Conservation (phyloP, 768 basidiomycete species). For the Cubamyces lactineus region DNA sequence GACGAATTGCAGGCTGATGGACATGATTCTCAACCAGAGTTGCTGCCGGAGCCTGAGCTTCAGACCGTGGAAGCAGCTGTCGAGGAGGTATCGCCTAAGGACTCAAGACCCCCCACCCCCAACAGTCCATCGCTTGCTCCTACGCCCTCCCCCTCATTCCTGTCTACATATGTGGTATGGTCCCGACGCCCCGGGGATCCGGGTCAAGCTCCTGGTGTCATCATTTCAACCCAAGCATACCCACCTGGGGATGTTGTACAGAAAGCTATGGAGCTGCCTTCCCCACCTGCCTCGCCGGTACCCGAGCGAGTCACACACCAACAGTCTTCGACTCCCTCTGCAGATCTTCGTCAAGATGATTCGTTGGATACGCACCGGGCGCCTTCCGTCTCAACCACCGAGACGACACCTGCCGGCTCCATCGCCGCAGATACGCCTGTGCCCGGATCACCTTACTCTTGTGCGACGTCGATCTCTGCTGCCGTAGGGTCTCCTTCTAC, state of each 20-base stretch:
- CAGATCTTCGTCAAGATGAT: not conserved
- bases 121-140: slow-evolving; percentile 15
- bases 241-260: slow-evolving; percentile 64
- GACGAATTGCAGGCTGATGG: too few relatives aligned
- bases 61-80: not conserved
- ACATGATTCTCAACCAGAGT: not conserved
- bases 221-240: slow-evolving; percentile 65
- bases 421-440: slow-evolving; percentile 51
- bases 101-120: slow-evolving; percentile 7
- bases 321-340: not conserved
- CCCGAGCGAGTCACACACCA: slow-evolving; percentile 14
- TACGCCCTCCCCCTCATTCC: slow-evolving; percentile 12
- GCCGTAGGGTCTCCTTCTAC: slow-evolving; percentile 20
- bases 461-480: slow-evolving; percentile 59
- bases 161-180: slow-evolving; percentile 63
- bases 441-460: slow-evolving; percentile 60
- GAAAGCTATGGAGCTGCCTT: slow-evolving; percentile 54
- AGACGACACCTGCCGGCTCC: slow-evolving; percentile 53
- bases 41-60: not conserved
- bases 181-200: slow-evolving; percentile 72
- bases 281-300: slow-evolving; percentile 44
- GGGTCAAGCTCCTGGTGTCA: slow-evolving; percentile 64
- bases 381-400: slow-evolving; percentile 53
- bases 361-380: slow-evolving; percentile 37
- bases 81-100: not conserved